Evolutionary conservation across 2,329 filamentous ascomycete species (phyloP), one percentile per base, ranked within the genome.

Genomic region (Didymella pomorum): DNA sequence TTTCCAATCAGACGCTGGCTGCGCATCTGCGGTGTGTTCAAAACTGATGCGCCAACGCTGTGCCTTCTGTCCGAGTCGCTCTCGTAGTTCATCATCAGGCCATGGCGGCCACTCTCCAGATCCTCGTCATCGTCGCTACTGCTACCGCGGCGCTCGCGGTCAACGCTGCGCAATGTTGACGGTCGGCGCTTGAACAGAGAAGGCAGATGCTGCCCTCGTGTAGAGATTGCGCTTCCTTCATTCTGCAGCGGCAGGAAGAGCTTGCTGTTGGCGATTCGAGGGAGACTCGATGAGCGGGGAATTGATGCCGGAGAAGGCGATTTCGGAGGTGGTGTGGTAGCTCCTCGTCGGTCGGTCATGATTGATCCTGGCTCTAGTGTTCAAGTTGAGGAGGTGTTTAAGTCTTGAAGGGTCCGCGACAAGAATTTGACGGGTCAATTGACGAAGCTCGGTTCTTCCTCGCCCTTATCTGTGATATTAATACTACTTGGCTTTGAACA

Each of bases 1-100:
- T 91, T 91, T 41, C 94, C 94, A 74, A 97, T 96, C 68, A 98
- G 83, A 53, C 92, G 86, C 85, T 93, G 90, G 71, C 89, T 93
- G 62, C 91, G 84, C 84, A 93, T 89, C 74, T 91, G 87, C 2
- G 89, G 87, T 39, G 80, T 82, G 65, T 81, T 79, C 45, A 83
- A 69, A 7, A 80, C 71, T 41, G 70, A 68, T 1, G 79, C 80
- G 16, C 76, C 80, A 52, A 74, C 65, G 61, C 80, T 83, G 61
- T 74, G 71, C 43, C 79, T 70, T 49, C 80, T 69, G 31, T 77
- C 75, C 0, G 64, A 52, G 29, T 76, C 70, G 8, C 76, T 67
- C 31, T 77, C 75, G 41, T 75, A 76, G 16, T 65, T 58, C 69
- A 73, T 71, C 37, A 64, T 60, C 10, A 73, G 64, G 10, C 71